A percentile compares a stretch with the other conserved stretches of the same genome.
Evolutionary conservation across 345 rosid genomes (phyloP).

Genomic region (Moringa oleifera): DNA sequence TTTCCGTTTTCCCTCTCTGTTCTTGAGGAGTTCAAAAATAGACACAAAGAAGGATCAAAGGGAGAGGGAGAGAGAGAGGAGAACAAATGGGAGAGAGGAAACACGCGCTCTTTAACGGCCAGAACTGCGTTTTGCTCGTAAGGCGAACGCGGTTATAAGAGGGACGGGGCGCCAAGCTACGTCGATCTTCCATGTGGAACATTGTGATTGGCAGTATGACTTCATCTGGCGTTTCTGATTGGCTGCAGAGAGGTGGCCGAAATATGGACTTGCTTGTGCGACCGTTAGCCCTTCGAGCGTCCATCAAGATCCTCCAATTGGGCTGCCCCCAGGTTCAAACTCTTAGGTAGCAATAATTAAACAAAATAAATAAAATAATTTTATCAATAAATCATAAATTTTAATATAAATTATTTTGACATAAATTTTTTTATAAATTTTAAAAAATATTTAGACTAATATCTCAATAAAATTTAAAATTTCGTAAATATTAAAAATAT

Average conservation of each 20-base stretch:
- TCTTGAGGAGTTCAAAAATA: too few relatives aligned
- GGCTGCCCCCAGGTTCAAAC: not conserved
- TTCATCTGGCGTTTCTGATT: conserved; percentile 25
- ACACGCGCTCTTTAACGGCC: conserved; percentile 1
- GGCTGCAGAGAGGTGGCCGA: conserved; percentile 30
- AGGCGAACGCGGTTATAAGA: not conserved
- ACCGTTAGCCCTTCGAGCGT: not conserved
- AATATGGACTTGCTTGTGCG: not conserved
- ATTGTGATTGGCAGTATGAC: conserved; percentile 28
- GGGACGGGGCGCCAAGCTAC: conserved; percentile 39
- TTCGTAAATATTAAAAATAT: too few relatives aligned
- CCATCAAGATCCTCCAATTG: not conserved
- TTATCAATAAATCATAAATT: too few relatives aligned
- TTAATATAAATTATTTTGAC: too few relatives aligned
- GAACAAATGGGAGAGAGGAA: not conserved
- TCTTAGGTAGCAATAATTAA: too few relatives aligned
- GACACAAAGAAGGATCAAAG: conserved; percentile 6
- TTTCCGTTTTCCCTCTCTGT: conserved; percentile 1
- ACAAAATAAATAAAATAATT: too few relatives aligned
- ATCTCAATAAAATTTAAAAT: too few relatives aligned
- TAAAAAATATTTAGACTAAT: too few relatives aligned
- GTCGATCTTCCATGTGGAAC: conserved; percentile 46
- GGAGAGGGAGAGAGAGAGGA: not conserved
- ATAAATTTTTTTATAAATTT: too few relatives aligned
- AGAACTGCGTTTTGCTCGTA: not conserved